Evolutionary conservation across 139 green algal species (phyloP), one percentile per base, ranked within the genome.

Genomic region (Ostreobium quekettii): DNA sequence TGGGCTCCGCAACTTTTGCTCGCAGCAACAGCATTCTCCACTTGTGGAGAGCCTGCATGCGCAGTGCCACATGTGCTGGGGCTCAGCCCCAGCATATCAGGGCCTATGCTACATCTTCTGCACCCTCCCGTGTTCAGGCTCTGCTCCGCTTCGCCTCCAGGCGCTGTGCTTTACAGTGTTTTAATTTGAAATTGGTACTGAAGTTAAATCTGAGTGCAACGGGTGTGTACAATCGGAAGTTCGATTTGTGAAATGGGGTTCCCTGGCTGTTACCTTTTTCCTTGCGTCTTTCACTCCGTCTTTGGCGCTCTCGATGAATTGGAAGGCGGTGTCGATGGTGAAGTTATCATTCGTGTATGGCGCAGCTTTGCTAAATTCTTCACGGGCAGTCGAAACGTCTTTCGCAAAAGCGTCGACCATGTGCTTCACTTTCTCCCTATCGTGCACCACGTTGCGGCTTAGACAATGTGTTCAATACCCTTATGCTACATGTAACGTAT

Each of bases 381-480:
- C 83, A 8, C 76, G 66, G 42, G 77, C 61, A 26, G 75, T 56
- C 1, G 67, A 47, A 3, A 90, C 69, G 29, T 95, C 87, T 49
- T 84, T 86, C n/a, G 82, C 74, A 79, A 93, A 93, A 3, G 70
- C 71, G 61, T 92, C 87, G 71, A 94, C 77, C 81, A 93, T 84
- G 66, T 48, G 73, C 64, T 83, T 82, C 57, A 95, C 82, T 70
- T 86, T 76, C 33, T 85, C 79, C 1, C 76, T 70, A 62, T 53
- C 19, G 19, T 26, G 42, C 11, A 53, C 11, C 11, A 53, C 11
- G 19, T 53, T 53, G 42, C 11, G 42, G 19, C 11, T 53, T 26
- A 53, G 19, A 26, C 11, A 19, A 53, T 53, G 42, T 26, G 42
- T 53, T n/a, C n/a, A n/a, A n/a, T n/a, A n/a, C n/a, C 11, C 42